Base-by-base conservation (phyloP, 179 eudicot species). In the Nepenthes alata region DNA sequence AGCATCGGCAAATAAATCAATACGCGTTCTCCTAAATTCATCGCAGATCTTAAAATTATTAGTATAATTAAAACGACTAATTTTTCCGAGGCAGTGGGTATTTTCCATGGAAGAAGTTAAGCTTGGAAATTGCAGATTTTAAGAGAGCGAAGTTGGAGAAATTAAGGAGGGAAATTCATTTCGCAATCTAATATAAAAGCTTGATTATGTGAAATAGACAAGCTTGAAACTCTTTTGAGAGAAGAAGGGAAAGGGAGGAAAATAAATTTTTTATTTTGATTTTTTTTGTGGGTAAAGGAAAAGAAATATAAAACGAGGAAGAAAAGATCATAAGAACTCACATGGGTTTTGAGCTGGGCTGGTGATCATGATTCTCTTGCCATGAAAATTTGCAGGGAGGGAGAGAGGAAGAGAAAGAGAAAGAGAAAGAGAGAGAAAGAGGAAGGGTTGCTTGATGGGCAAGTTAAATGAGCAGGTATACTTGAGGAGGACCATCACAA, bases 401-500 rank as follows among this genome's bases (percentile, higher is more conserved):
- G 50, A 47, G 11, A 47, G 50, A 47, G 50, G 25, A 25, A 25
- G 25, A 25, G 11, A 47, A 47, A 47, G 50, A 47, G 50, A 47
- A 47, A 11, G 50, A 1, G 8, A 47, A 11, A 47, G 50, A 38
- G 34, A 53, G 25, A 53, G 74, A 74, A 67, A 68, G 68, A 59
- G 65, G 57, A 60, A 35, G 65, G 61, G 64, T 80, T 88, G 95
- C 97, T 90, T 88, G 90, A 83, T 71, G 75, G 75, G 82, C 93
- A 90, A 88, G 97, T 85, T 77, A 81, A 75, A 77, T 70, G 72
- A 76, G 68, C 57, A 50, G 25, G 45, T 41, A 41, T 41, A 41
- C 45, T 41, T 7, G 45, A 41, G 45, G 45, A 41, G 2, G 45
- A 41, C 45, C 45, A 41, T 7, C 45, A 41, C 45, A 41, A 7